Conservation (phyloP, 495 filamentous ascomycete species). For the Ramalina intermedia region DNA sequence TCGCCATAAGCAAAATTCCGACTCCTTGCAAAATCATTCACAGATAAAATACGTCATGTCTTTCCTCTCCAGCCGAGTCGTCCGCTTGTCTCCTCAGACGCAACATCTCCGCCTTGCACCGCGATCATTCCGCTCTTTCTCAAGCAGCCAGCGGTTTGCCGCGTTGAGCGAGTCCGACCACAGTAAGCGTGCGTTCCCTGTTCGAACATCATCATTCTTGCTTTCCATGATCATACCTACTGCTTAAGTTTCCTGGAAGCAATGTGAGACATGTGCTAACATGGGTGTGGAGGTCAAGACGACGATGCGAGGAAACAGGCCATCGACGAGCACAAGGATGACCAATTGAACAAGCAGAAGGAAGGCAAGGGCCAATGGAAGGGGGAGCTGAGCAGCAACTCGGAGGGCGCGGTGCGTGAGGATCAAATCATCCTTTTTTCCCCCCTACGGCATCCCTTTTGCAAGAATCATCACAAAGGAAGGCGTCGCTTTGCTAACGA, state of each 20-base stretch:
- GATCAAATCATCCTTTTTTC: no score
- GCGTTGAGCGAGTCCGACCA: slow-evolving; percentile 18
- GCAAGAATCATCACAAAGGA: no score
- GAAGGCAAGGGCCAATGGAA: slow-evolving; percentile 71
- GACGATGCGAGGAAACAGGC: slow-evolving; percentile 27
- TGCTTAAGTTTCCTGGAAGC: no score
- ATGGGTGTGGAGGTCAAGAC: slow-evolving; percentile 15
- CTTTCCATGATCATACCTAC: no score
- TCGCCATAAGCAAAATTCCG: no score
- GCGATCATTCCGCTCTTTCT: slow-evolving; percentile 6
- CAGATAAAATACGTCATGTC: slow-evolving; percentile 5
- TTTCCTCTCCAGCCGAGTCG: slow-evolving; percentile 4
- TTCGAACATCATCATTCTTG: not conserved
- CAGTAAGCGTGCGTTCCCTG: slow-evolving; percentile 11
- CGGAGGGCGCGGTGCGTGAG: slow-evolving; percentile 55
- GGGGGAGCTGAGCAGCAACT: slow-evolving; percentile 60
- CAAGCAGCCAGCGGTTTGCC: slow-evolving; percentile 1
- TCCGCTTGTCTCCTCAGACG: slow-evolving; percentile 1
- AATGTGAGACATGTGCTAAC: no score
- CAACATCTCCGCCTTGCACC: not conserved
- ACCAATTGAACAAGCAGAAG: slow-evolving; percentile 53
- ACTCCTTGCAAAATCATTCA: no score
- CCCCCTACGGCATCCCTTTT: no score
- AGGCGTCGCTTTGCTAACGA: not conserved
- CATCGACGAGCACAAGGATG: slow-evolving; percentile 59